A percentile compares a stretch with the other conserved stretches of the same genome.
Conservation (phyloP, 106 monocot genomes). For the Dactylorhiza incarnata region DNA sequence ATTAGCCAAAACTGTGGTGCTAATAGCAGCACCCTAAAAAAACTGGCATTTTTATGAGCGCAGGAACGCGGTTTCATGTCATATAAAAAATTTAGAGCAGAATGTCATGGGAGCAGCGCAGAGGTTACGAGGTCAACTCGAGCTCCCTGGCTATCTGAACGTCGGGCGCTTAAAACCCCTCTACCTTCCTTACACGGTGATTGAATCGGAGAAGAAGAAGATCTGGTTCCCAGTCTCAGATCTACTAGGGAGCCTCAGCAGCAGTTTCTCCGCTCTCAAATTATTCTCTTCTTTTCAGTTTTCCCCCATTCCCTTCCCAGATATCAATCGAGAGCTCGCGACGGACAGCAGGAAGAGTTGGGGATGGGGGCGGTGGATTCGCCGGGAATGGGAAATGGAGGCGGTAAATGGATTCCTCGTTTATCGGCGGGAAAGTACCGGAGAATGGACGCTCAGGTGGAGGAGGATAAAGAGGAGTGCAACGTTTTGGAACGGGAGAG, state of each 20-base stretch:
- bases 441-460: slow-evolving; percentile 38
- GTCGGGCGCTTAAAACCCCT: background rate
- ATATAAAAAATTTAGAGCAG: too few relatives aligned
- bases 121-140: too few relatives aligned
- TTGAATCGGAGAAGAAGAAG: background rate
- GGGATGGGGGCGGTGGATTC: slow-evolving; percentile 6
- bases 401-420: slow-evolving; percentile 20
- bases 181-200: background rate
- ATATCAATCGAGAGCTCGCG: background rate
- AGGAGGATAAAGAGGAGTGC: slow-evolving; percentile 7
- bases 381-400: slow-evolving; percentile 14
- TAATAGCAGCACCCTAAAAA: too few relatives aligned
- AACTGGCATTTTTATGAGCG: too few relatives aligned
- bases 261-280: background rate
- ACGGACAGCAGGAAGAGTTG: background rate
- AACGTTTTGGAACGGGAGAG: background rate
- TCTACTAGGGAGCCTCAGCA: background rate
- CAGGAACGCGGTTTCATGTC: too few relatives aligned
- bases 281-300: background rate
- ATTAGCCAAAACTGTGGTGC: too few relatives aligned
- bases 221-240: background rate
- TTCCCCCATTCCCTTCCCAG: background rate
- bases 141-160: too few relatives aligned
- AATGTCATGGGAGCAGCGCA: too few relatives aligned
- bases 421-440: slow-evolving; percentile 44